These are phyloP conservation scores for Saxophila tyrrhenica DNA, from an alignment of 495 filamentous ascomycete genomes.

Conservation along the genomic window DNA sequence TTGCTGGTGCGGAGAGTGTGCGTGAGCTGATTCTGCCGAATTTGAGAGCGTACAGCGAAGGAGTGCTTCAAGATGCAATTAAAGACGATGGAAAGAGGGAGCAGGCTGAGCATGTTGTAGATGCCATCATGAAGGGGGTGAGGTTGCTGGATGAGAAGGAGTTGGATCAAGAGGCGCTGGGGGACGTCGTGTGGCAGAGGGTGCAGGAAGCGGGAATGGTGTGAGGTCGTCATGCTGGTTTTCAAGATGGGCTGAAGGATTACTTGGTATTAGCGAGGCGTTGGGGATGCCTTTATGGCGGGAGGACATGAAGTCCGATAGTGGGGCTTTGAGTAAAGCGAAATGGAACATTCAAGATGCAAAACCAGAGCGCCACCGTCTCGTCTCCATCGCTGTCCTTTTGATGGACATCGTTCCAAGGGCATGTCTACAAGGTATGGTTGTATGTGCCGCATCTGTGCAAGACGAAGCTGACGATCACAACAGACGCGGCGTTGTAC, in stretches of 20 bases:
- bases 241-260: no score
- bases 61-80: constrained; percentile 45
- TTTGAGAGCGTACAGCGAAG: constrained; percentile 57
- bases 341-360: no score
- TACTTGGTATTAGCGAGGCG: neutral
- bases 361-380: no score
- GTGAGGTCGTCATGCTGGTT: neutral
- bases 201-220: constrained; percentile 19
- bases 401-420: no score
- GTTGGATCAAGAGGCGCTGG: constrained; percentile 20
- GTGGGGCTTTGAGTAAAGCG: no score
- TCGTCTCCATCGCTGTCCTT: no score
- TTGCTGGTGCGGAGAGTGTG: constrained; percentile 71
- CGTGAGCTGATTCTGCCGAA: constrained; percentile 71
- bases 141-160: constrained; percentile 21
- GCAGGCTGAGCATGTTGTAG: constrained; percentile 27
- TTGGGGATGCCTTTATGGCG: no score
- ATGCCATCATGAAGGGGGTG: constrained; percentile 22
- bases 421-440: no score
- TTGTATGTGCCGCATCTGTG: no score
- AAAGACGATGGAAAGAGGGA: constrained; percentile 23
- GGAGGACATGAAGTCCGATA: no score
- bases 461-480: no score
- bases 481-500: no score
- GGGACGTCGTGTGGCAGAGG: constrained; percentile 25